Percentiles rank a stretch among this genome's conserved stretches.
Conservation (phyloP, 345 rosid species). For the Cochlearia excelsa region DNA sequence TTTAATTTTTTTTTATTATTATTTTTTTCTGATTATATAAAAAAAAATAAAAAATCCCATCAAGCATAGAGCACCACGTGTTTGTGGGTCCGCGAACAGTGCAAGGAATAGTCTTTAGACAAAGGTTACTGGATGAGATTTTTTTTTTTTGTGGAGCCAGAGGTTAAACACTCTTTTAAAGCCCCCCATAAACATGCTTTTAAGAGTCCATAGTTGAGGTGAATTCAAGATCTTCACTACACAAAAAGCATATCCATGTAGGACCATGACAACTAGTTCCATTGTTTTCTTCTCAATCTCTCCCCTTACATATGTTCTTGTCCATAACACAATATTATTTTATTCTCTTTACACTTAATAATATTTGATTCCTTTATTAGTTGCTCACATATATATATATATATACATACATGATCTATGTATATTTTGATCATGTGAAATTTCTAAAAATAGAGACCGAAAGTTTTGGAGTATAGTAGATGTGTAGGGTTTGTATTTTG, state of each 20-base stretch:
- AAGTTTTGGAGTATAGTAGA: slow-evolving; percentile 31
- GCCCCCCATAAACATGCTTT: too few relatives aligned
- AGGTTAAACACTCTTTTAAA: too few relatives aligned
- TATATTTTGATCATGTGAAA: slow-evolving; percentile 25
- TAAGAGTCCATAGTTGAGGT: slow-evolving; percentile 37
- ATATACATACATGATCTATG: too few relatives aligned
- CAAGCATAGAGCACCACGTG: too few relatives aligned
- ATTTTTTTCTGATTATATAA: too few relatives aligned
- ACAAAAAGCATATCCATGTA: slow-evolving; percentile 35
- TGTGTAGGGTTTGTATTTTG: slow-evolving; percentile 24
- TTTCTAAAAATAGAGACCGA: slow-evolving; percentile 34
- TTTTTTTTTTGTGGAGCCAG: too few relatives aligned
- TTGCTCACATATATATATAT: slow-evolving; percentile 9
- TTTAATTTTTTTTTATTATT: too few relatives aligned
- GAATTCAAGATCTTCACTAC: slow-evolving; percentile 25
- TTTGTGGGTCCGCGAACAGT: too few relatives aligned
- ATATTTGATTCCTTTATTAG: slow-evolving; percentile 6
- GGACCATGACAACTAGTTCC: slow-evolving; percentile 41
- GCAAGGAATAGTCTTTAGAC: too few relatives aligned
- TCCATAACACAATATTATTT: slow-evolving; percentile 25
- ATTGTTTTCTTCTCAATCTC: slow-evolving; percentile 25
- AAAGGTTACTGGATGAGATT: too few relatives aligned
- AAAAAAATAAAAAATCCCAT: too few relatives aligned
- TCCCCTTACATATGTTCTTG: slow-evolving; percentile 29
- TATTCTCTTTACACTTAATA: slow-evolving; percentile 22